Evolutionary conservation across 2,329 filamentous ascomycete genomes (phyloP).

Genomic region (Monosporascus cannonballus): DNA sequence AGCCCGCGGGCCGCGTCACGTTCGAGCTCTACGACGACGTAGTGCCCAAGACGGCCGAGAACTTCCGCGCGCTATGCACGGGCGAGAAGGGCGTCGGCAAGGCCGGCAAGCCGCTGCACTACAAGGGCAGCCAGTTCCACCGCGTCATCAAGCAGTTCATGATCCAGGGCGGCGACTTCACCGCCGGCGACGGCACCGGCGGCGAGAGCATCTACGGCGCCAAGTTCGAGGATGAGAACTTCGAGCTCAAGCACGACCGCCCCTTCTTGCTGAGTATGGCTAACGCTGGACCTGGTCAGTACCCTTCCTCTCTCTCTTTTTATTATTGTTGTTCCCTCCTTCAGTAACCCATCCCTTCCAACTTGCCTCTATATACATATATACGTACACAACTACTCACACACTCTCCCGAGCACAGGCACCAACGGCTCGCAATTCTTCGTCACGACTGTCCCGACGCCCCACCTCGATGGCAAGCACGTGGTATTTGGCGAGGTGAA

Average conservation of each 20-base stretch:
- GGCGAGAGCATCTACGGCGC: constrained; percentile 96
- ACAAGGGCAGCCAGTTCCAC: constrained; percentile 91
- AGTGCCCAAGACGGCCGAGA: constrained; percentile 92
- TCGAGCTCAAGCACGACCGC: constrained; percentile 82
- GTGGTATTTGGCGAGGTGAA: constrained; percentile 96
- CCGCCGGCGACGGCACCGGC: constrained; percentile 86
- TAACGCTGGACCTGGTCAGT: constrained; percentile 83
- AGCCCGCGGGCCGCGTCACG: constrained; percentile 67
- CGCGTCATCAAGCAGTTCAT: constrained; percentile 98
- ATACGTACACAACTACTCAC: constrained; percentile 2
- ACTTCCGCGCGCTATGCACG: constrained; percentile 91
- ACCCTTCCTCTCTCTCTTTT: neutral
- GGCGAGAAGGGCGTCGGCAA: constrained; percentile 87
- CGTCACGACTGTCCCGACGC: constrained; percentile 90
- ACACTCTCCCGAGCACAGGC: constrained; percentile 36
- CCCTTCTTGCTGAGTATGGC: constrained; percentile 97
- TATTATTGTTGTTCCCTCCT: neutral
- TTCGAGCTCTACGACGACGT: constrained; percentile 76
- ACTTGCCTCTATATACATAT: neutral
- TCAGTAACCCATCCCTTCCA: neutral
- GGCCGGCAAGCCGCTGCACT: constrained; percentile 79
- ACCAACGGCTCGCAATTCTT: constrained; percentile 99
- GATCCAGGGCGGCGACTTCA: constrained; percentile 98
- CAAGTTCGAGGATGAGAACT: constrained; percentile 97
- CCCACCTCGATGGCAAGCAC: constrained; percentile 92